These are phyloP conservation scores for Trichoderma sp. DNA, from an alignment of 2,329 filamentous ascomycete species.

Conservation along the genomic window DNA sequence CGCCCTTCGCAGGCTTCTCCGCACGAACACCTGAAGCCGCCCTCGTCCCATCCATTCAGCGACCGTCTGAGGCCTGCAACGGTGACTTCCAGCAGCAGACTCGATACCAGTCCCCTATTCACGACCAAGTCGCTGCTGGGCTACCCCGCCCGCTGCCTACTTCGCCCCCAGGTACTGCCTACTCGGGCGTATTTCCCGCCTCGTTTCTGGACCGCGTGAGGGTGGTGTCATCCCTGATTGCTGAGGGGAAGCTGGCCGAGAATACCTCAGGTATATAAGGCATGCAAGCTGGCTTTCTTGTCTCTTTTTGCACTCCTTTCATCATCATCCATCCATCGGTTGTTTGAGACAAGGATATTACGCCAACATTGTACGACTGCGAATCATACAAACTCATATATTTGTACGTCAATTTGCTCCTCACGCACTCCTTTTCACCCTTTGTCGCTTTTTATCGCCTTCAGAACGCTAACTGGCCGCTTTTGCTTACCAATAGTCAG, in stretches of 20 bases:
- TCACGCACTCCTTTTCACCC: not conserved
- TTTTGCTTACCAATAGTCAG: not conserved
- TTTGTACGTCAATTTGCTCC: not conserved
- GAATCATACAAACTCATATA: not conserved
- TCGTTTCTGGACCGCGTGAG: conserved; percentile 21
- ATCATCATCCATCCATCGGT: not conserved
- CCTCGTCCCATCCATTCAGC: not conserved
- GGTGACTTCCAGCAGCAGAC: not conserved
- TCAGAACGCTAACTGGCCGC: not conserved
- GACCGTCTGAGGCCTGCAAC: not conserved
- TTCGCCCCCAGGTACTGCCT: not conserved
- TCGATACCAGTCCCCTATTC: not conserved
- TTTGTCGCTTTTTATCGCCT: not conserved
- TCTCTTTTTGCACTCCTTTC: not conserved
- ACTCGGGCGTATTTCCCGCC: conserved; percentile 13
- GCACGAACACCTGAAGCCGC: not conserved
- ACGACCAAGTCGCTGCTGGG: not conserved
- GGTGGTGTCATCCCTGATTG: conserved; percentile 25
- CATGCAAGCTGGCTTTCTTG: not conserved
- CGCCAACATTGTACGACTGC: not conserved
- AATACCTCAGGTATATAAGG: conserved; percentile 18
- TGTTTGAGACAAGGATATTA: not conserved
- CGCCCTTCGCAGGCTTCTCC: conserved; percentile 9
- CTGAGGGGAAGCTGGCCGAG: not conserved
- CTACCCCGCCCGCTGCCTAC: conserved; percentile 18